Evolutionary conservation across 306 rosid genomes (phyloP).

Genomic region (Morella rubra): DNA sequence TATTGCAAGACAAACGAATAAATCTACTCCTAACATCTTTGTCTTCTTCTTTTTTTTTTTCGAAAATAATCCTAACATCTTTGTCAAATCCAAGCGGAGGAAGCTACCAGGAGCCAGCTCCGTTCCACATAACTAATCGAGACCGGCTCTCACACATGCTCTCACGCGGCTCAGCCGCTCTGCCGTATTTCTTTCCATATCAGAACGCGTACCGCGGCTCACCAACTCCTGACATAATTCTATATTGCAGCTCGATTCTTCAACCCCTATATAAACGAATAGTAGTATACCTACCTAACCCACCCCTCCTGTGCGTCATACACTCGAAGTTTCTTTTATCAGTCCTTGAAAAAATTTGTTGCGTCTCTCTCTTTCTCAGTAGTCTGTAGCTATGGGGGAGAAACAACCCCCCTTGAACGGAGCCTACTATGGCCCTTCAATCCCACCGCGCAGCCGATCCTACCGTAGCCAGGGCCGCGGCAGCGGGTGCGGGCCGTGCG

Average conservation of each 20-base stretch:
- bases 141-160: not conserved
- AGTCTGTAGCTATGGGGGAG: no score
- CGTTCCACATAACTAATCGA: not conserved
- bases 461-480: no score
- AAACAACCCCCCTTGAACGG: no score
- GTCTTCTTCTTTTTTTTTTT: no score
- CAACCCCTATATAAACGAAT: no score
- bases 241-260: not conserved
- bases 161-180: not conserved
- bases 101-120: not conserved
- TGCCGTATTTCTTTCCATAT: not conserved
- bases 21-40: no score
- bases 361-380: not conserved
- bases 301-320: not conserved
- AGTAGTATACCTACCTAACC: no score
- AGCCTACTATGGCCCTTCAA: no score
- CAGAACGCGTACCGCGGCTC: not conserved
- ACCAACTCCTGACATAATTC: not conserved
- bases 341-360: not conserved
- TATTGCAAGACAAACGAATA: no score
- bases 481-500: slow-evolving; percentile 1
- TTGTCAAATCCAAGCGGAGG: not conserved
- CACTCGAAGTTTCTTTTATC: no score
- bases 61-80: not conserved
- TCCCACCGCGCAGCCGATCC: no score